These are phyloP conservation scores for Trichoderma cornu-damae DNA, from an alignment of 2,329 filamentous ascomycete species.

Conservation along the genomic window DNA sequence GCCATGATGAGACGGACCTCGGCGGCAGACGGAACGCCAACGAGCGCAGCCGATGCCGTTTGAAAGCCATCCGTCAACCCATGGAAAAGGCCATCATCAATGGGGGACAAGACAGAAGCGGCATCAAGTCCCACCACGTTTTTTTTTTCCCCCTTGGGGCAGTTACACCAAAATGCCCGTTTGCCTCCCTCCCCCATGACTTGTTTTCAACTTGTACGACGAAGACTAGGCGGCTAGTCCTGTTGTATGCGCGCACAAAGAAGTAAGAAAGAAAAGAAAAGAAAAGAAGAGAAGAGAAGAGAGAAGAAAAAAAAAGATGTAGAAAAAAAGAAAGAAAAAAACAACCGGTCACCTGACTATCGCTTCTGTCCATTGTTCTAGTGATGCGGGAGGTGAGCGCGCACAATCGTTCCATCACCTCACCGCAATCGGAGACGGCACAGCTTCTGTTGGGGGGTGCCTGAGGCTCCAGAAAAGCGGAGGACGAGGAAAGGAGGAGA, in stretches of 20 bases:
- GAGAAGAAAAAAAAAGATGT: too few species aligned
- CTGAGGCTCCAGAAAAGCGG: slow-evolving; percentile 9
- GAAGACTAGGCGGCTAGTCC: background rate
- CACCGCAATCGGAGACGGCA: slow-evolving; percentile 15
- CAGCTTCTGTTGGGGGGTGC: background rate
- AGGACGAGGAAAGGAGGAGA: background rate
- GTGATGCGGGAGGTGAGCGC: slow-evolving; percentile 1
- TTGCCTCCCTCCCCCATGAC: background rate
- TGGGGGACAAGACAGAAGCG: too few species aligned
- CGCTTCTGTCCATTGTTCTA: background rate
- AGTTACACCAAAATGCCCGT: background rate
- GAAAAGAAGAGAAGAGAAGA: too few species aligned
- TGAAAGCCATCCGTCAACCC: background rate
- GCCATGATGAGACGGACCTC: background rate
- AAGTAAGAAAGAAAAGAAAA: too few species aligned
- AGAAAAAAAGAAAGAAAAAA: too few species aligned
- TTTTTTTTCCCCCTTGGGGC: background rate
- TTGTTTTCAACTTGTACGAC: background rate
- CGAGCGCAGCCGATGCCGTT: background rate
- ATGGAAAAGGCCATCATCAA: background rate
- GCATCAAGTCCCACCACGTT: too few species aligned
- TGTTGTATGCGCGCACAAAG: background rate
- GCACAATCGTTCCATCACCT: background rate
- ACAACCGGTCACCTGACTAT: background rate
- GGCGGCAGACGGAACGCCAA: background rate